These are phyloP conservation scores for Termitomyces sp. DNA, from an alignment of 768 basidiomycete species.

Conservation along the genomic window DNA sequence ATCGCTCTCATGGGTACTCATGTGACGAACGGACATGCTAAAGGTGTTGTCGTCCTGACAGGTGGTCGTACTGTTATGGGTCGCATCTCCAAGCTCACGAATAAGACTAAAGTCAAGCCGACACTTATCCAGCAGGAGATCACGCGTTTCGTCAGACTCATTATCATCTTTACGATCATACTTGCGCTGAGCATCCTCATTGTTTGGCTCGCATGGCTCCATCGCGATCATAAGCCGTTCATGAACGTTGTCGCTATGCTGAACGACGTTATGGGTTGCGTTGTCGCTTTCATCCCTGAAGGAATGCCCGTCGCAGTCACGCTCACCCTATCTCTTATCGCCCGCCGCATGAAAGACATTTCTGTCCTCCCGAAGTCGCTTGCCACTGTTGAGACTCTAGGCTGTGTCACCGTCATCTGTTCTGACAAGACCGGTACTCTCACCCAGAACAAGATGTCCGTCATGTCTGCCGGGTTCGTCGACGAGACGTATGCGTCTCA, in stretches of 20 bases:
- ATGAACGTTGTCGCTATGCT: slow-evolving; percentile 49
- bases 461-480: slow-evolving; percentile 39
- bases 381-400: slow-evolving; percentile 63
- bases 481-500: slow-evolving; percentile 24
- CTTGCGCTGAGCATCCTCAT: slow-evolving; percentile 41
- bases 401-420: slow-evolving; percentile 49
- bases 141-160: slow-evolving; percentile 49
- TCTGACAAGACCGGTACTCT: slow-evolving; percentile 61
- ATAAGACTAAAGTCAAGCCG: slow-evolving; percentile 38
- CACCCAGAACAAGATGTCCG: slow-evolving; percentile 57
- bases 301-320: slow-evolving; percentile 52
- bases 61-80: slow-evolving; percentile 45
- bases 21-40: slow-evolving; percentile 36
- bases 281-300: slow-evolving; percentile 42
- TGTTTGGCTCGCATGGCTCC: slow-evolving; percentile 39
- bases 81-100: slow-evolving; percentile 50
- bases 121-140: slow-evolving; percentile 45
- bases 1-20: slow-evolving; percentile 44
- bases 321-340: slow-evolving; percentile 32
- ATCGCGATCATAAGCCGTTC: slow-evolving; percentile 31
- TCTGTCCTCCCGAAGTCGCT: slow-evolving; percentile 35
- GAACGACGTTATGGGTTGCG: slow-evolving; percentile 47
- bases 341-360: slow-evolving; percentile 13
- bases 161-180: slow-evolving; percentile 34
- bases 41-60: slow-evolving; percentile 35